Base-by-base conservation (phyloP, 2,329 filamentous ascomycete species). In the Cladosporium velox region DNA sequence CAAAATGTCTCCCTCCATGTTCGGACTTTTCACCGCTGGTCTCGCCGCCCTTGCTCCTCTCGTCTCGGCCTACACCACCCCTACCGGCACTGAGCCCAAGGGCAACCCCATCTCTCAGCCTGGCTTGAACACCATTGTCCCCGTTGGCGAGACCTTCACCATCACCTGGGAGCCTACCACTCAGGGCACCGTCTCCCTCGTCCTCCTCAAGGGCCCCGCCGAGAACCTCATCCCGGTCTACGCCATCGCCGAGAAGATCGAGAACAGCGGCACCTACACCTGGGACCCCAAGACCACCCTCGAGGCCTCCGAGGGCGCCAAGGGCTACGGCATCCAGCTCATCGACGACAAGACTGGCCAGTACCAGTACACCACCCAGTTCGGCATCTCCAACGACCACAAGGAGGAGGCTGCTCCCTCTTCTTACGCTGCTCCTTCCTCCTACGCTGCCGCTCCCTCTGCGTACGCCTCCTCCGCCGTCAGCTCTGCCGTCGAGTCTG, bases 281-380 rank as follows among this genome's bases (percentile, higher is more conserved):
- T 89, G 86, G 86, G 85, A 83, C 52, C 85, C 85, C 51, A 72
- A 79, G 67, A 75, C 80, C 64, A 69, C 74, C 51, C 83, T 88
- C 67, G 73, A 66, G 47, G 72, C 75, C 26, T 69, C 69, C 51
- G 79, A 81, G 72, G 74, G 74, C 68, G 82, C 84, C 68, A 82
- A 80, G 71, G 83, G 81, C 77, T 89, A 88, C 78, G 87, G 87
- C 68, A 79, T 89, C 73, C 81, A 88, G 75, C 77, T 90, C 72
- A 85, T 89, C 70, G 85, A 85, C 70, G 85, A 88, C 73, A 79
- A 80, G 59, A 85, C 81, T 68, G 85, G 86, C 74, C 77, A 84
- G 74, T 89, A 86, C 82, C 87, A 89, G 57, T 87, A 83, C 78
- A 84, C 83, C 52, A 85, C 84, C 66, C 86, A 88, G 76, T 88